A percentile compares a stretch with the other conserved stretches of the same genome.
Conservation (phyloP, 73 alveolate genomes). For the Paramecium bursaria region DNA sequence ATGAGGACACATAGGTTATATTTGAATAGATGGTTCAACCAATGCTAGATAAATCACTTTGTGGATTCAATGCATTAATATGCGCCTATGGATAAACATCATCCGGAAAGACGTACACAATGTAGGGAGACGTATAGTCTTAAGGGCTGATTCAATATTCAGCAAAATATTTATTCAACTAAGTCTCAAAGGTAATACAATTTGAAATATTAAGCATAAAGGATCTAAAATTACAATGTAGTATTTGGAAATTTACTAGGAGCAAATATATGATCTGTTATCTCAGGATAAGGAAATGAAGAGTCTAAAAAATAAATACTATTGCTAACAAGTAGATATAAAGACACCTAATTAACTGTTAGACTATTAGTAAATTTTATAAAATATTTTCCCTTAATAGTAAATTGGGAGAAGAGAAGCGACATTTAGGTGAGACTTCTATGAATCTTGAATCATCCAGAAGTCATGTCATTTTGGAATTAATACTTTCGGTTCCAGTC, state of each 20-base stretch:
- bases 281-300: constrained; percentile 34
- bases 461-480: constrained; percentile 56
- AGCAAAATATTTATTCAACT: constrained; percentile 3
- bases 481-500: constrained; percentile 14
- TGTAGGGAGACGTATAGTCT: constrained; percentile 5
- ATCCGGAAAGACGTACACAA: constrained; percentile 59
- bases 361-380: constrained; percentile 42
- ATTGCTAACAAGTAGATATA: too few species aligned
- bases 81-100: constrained; percentile 60
- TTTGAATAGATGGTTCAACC: constrained; percentile 27
- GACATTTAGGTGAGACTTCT: constrained; percentile 65
- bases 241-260: constrained; percentile 30
- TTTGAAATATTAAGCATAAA: not conserved
- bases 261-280: constrained; percentile 45
- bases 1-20: not conserved
- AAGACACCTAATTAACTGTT: constrained; percentile 14
- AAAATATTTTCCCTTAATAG: not conserved
- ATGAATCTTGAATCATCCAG: constrained; percentile 69
- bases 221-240: constrained; percentile 5
- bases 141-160: constrained; percentile 47
- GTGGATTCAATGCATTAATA: constrained; percentile 41
- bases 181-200: not conserved
- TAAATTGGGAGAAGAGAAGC: constrained; percentile 62
- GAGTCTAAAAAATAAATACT: constrained; percentile 4
- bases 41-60: constrained; percentile 1